Base-by-base conservation (phyloP, 306 rosid genomes). In the Lablab purpureus region DNA sequence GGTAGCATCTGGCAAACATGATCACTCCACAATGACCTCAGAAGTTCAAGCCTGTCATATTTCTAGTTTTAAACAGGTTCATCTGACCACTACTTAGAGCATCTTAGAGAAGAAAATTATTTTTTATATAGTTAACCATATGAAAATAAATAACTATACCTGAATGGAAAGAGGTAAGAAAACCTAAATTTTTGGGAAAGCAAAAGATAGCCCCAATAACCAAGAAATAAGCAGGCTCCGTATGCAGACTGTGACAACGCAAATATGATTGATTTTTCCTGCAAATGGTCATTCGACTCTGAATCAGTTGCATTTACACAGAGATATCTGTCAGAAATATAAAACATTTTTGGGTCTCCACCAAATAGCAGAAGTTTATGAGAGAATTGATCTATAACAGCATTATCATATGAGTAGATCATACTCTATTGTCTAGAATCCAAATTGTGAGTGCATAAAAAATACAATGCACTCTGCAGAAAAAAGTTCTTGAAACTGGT, bases 131-230 rank as follows among this genome's bases (percentile, higher is more conserved):
- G 74, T 62, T 77, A 52, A 43, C 76, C 12, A 84, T 12, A 59
- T 34, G 40, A 9, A 62, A 36, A 1, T 36, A 80, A 75, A 52
- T 22, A 65, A 76, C 27, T 45, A 41, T 94, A 94, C 98, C 97
- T 92, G 88, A 94, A 89, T 43, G 98, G 98, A 66, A 94, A 89
- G 74, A 92, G 80, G 76, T 76, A 75, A 65, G 89, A 86, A 87
- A 68, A 66, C 71, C 79, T 82, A 51, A 81, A 85, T 71, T 80
- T 89, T 76, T 74, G 74, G 23, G 73, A 84, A 71, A 84, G 72
- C 79, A 92, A 78, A 74, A 88, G 89, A 87, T 91, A 92, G 81
- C 90, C 93, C 99, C 99, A 94, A 49, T 94, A 94, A 74, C 97
- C 99, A 19, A 91, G 27, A 85, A 89, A 89, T 88, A 94, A 82